These are phyloP conservation scores for Besnoitia besnoiti DNA, from an alignment of 169 alveolate genomes.

Conservation along the genomic window DNA sequence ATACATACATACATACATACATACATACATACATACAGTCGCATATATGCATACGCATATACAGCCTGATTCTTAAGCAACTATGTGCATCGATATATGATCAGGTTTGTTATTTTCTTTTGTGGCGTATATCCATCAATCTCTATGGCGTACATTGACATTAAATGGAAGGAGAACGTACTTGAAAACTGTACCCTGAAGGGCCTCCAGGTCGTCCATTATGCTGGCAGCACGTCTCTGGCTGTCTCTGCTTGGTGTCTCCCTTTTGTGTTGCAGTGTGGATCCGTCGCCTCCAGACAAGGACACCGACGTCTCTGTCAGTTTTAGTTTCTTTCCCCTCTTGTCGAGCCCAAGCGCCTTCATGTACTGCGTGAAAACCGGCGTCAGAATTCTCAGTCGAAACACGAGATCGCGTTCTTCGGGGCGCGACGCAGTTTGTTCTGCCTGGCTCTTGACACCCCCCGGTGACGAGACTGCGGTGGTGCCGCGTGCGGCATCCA, in stretches of 20 bases:
- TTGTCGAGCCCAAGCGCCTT: background rate
- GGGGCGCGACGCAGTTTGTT: background rate
- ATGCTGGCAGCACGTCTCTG: background rate
- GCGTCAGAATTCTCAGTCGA: background rate
- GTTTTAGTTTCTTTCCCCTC: background rate
- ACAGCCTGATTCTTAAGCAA: too few relatives aligned
- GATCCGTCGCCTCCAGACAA: background rate
- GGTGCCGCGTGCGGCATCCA: background rate
- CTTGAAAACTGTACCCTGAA: constrained; percentile 16
- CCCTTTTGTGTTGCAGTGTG: background rate
- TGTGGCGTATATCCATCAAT: too few relatives aligned
- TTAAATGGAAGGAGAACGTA: background rate
- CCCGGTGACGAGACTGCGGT: too few relatives aligned
- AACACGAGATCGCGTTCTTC: background rate
- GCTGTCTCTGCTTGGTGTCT: background rate
- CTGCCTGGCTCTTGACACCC: too few relatives aligned
- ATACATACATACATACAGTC: background rate
- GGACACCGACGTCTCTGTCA: background rate
- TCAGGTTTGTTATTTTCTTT: too few relatives aligned
- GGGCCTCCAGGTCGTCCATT: background rate
- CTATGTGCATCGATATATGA: background rate
- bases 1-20: too few relatives aligned
- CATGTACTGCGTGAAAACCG: background rate
- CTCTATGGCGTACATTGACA: too few relatives aligned
- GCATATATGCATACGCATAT: background rate